phyloP scores from a whole-genome alignment of 164 flowering plant species.

The Malania oleifera region DNA sequence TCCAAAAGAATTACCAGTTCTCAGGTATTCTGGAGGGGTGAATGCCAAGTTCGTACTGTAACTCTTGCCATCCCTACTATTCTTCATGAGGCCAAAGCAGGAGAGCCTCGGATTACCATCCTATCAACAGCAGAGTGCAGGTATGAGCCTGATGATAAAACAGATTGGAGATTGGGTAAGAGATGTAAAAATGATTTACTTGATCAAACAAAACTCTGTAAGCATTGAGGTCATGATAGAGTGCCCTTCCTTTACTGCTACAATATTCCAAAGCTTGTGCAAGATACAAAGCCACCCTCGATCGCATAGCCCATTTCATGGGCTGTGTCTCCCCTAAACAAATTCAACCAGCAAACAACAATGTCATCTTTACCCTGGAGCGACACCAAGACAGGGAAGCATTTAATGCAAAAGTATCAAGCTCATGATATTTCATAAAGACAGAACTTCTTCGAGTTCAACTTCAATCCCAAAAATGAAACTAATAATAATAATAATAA shows the following conservation, averaged over 20 bases:
- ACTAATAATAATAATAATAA: too few relatives aligned
- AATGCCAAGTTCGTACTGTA: constrained; percentile 64
- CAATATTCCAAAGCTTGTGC: constrained; percentile 91
- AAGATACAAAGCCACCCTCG: constrained; percentile 79
- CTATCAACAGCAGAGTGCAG: constrained; percentile 25
- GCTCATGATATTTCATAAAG: not conserved
- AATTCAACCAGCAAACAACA: constrained; percentile 7
- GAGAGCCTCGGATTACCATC: constrained; percentile 64
- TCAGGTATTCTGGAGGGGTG: constrained; percentile 58
- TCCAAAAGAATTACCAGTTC: constrained; percentile 38
- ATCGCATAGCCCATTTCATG: constrained; percentile 97
- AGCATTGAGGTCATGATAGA: constrained; percentile 94
- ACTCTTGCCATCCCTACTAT: constrained; percentile 59
- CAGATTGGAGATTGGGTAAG: too few relatives aligned
- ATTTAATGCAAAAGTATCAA: too few relatives aligned
- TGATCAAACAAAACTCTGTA: constrained; percentile 69
- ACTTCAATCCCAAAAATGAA: too few relatives aligned
- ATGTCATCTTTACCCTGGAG: too few relatives aligned
- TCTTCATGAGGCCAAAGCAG: constrained; percentile 67
- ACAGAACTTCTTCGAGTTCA: not conserved
- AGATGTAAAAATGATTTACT: constrained; percentile 21
- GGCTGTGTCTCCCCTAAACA: constrained; percentile 82
- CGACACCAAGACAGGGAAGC: too few relatives aligned
- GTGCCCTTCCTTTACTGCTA: constrained; percentile 73
- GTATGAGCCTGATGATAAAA: constrained; percentile 9